phyloP scores from a whole-genome alignment of 441 rosid genomes.

The Flueggea neowawraea region DNA sequence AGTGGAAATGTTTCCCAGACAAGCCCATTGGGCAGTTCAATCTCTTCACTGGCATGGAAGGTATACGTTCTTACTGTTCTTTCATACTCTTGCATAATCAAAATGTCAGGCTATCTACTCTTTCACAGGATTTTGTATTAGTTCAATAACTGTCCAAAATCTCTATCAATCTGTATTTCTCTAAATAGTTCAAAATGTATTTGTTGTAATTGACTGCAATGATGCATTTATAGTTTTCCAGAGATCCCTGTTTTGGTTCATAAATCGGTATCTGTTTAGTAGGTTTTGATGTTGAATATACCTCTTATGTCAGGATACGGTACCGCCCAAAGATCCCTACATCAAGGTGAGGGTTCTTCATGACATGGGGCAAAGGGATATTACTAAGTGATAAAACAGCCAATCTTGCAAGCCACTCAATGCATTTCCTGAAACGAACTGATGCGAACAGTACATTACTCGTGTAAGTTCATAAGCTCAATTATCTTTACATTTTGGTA shows the following conservation, averaged over 20 bases:
- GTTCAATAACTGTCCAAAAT: too few relatives aligned
- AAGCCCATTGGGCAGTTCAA: constrained; percentile 38
- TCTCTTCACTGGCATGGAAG: constrained; percentile 49
- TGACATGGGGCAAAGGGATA: constrained; percentile 68
- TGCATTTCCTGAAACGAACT: too few relatives aligned
- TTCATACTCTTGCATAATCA: too few relatives aligned
- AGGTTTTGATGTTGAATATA: constrained; percentile 4
- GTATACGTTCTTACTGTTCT: constrained; percentile 14
- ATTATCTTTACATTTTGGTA: too few relatives aligned
- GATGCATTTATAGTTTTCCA: too few relatives aligned
- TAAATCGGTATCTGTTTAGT: not conserved
- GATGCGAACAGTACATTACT: constrained; percentile 87
- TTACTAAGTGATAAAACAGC: constrained; percentile 63
- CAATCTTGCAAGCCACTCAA: too few relatives aligned
- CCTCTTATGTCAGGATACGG: constrained; percentile 68
- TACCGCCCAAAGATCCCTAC: constrained; percentile 96
- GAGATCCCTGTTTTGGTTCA: too few relatives aligned
- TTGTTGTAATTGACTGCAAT: too few relatives aligned
- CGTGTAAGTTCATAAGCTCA: constrained; percentile 16
- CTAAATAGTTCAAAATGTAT: too few relatives aligned
- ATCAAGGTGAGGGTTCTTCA: constrained; percentile 82
- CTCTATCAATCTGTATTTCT: too few relatives aligned
- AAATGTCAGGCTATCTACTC: too few relatives aligned
- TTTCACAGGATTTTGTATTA: too few relatives aligned
- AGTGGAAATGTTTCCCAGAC: constrained; percentile 33